These are phyloP conservation scores for Pisolithus orientalis DNA, from an alignment of 768 basidiomycete genomes.

Conservation along the genomic window DNA sequence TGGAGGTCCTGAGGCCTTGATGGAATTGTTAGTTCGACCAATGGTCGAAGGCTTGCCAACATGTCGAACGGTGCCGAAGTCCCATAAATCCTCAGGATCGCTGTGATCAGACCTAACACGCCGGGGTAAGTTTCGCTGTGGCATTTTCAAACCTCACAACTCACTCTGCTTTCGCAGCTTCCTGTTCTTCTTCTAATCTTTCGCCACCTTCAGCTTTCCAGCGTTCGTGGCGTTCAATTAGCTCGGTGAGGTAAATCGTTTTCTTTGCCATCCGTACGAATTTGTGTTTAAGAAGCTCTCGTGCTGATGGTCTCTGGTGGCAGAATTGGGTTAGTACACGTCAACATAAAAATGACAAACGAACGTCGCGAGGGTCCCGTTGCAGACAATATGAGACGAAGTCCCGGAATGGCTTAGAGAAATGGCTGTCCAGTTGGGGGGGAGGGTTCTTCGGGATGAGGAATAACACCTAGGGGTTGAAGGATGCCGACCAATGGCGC, in stretches of 20 bases:
- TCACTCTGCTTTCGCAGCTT: conserved; percentile 60
- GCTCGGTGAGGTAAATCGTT: conserved; percentile 87
- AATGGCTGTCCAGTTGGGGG: conserved; percentile 82
- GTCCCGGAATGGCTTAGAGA: conserved; percentile 89
- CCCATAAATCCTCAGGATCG: conserved; percentile 87
- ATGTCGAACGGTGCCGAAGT: conserved; percentile 93
- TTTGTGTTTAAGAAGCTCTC: conserved; percentile 92
- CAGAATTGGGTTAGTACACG: conserved; percentile 11
- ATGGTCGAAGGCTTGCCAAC: conserved; percentile 54
- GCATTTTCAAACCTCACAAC: conserved; percentile 18
- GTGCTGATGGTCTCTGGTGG: conserved; percentile 83
- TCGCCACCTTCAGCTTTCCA: conserved; percentile 91
- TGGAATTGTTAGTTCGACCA: conserved; percentile 53
- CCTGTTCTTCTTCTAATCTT: conserved; percentile 64
- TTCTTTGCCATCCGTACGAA: conserved; percentile 95
- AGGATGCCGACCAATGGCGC: background rate
- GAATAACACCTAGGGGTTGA: conserved; percentile 71
- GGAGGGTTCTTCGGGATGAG: conserved; percentile 97
- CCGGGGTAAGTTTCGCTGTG: background rate
- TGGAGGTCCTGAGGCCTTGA: conserved; percentile 58
- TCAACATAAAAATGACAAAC: background rate
- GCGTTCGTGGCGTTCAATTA: conserved; percentile 90
- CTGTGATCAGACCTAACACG: conserved; percentile 41
- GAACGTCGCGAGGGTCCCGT: conserved; percentile 81
- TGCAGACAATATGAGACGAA: conserved; percentile 92